A percentile compares a stretch with the other conserved stretches of the same genome.
Evolutionary conservation across 2,329 filamentous ascomycete genomes (phyloP).

Genomic region (Fusarium sp.): DNA sequence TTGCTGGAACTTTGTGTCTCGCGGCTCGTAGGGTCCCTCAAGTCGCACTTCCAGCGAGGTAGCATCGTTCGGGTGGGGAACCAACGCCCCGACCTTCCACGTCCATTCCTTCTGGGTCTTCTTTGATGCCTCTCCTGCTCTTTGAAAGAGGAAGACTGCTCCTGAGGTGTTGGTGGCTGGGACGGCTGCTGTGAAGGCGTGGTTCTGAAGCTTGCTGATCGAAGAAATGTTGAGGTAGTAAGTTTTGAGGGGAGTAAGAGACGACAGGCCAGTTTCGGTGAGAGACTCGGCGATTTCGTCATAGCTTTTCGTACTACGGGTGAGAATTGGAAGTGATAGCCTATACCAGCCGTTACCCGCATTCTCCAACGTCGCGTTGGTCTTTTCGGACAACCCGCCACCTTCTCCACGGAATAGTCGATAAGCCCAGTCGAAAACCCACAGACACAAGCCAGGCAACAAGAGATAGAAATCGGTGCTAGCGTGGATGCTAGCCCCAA

Average conservation of each 20-base stretch:
- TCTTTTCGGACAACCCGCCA: neutral
- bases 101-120: conserved; percentile 18
- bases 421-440: conserved; percentile 8
- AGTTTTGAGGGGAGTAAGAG: conserved; percentile 4
- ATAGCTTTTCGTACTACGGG: neutral
- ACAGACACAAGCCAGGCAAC: conserved; percentile 10
- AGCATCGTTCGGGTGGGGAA: neutral
- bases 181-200: conserved; percentile 17
- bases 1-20: conserved; percentile 1
- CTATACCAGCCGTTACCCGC: conserved; percentile 14
- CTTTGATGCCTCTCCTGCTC: neutral
- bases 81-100: conserved; percentile 5
- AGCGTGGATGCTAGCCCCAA: conserved; percentile 7
- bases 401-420: conserved; percentile 9
- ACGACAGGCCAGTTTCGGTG: neutral
- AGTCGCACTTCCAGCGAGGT: neutral
- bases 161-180: neutral
- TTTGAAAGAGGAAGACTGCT: conserved; percentile 15
- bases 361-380: neutral
- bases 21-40: conserved; percentile 9
- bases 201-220: conserved; percentile 18
- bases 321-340: neutral
- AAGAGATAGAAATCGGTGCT: conserved; percentile 20
- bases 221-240: conserved; percentile 17
- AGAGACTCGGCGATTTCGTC: neutral